These are phyloP conservation scores for Paraphaeosphaeria sporulosa DNA, from an alignment of 2,329 filamentous ascomycete genomes.

Conservation along the genomic window DNA sequence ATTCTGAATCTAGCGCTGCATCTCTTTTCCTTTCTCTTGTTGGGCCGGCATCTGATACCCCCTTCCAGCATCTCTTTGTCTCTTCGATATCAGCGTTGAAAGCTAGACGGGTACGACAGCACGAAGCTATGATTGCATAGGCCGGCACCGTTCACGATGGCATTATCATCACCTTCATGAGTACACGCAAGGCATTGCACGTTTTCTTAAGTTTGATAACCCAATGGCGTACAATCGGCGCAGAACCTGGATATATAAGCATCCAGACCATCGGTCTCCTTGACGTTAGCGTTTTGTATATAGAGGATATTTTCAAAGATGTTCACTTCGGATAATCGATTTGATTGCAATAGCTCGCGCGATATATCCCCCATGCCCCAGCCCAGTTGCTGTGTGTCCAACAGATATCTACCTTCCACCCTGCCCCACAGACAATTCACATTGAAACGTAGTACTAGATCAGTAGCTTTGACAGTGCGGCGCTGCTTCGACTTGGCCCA, in stretches of 20 bases:
- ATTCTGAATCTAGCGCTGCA: background rate
- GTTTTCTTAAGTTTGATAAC: background rate
- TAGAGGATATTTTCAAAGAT: too few species aligned
- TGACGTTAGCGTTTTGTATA: too few species aligned
- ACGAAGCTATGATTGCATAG: conserved; percentile 15
- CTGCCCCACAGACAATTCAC: too few species aligned
- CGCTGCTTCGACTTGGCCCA: too few species aligned
- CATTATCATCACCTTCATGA: background rate
- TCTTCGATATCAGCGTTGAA: background rate
- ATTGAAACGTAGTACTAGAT: too few species aligned
- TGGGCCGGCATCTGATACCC: conserved; percentile 45
- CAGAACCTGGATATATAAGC: background rate
- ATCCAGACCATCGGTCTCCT: background rate
- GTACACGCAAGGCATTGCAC: background rate
- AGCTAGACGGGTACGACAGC: background rate
- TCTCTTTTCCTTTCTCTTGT: conserved; percentile 14
- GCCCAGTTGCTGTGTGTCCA: too few species aligned
- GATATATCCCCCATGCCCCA: too few species aligned
- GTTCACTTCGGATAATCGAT: too few species aligned
- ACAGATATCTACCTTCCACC: too few species aligned
- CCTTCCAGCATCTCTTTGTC: conserved; percentile 22
- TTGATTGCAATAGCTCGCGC: too few species aligned
- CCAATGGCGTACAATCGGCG: background rate
- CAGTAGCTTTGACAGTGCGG: too few species aligned
- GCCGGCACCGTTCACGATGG: background rate